Conservation (phyloP, 495 filamentous ascomycete genomes). For the Hyaloscypha bicolor region DNA sequence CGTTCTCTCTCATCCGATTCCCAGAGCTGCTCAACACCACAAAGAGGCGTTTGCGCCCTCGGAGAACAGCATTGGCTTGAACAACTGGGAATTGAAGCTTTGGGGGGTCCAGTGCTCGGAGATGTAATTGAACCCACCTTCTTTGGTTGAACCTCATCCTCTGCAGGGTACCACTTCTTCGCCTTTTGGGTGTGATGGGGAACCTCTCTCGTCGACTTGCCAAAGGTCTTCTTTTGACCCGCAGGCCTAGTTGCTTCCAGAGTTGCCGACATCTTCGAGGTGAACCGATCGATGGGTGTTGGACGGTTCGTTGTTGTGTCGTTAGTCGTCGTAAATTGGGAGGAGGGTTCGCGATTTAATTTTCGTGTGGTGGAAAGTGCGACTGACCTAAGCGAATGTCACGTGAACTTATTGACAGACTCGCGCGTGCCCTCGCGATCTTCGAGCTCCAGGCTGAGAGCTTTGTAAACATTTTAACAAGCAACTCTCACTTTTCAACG, state of each 20-base stretch:
- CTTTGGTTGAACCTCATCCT: constrained; percentile 87
- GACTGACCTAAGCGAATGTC: constrained; percentile 3
- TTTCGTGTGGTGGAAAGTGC: constrained; percentile 16
- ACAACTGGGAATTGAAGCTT: constrained; percentile 14
- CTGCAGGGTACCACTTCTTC: constrained; percentile 98
- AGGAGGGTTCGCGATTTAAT: constrained; percentile 16
- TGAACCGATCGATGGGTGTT: constrained; percentile 28
- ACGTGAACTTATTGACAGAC: background rate
- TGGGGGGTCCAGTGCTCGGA: background rate
- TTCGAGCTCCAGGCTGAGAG: constrained; percentile 20
- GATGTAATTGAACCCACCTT: constrained; percentile 67
- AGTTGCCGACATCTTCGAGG: constrained; percentile 65
- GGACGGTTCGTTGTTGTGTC: constrained; percentile 32
- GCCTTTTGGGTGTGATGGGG: constrained; percentile 85
- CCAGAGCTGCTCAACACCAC: background rate
- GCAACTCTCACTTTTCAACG: constrained; percentile 5
- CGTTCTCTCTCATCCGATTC: background rate
- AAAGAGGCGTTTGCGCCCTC: background rate
- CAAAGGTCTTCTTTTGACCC: constrained; percentile 89
- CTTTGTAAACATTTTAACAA: constrained; percentile 15
- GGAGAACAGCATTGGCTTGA: background rate
- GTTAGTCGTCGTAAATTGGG: constrained; percentile 27
- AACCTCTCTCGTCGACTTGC: constrained; percentile 92
- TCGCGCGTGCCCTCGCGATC: constrained; percentile 3
- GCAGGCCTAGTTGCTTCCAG: constrained; percentile 39